Evolutionary conservation across 1,284 basidiomycete genomes (phyloP), one percentile per base, ranked within the genome.

Genomic region (Agroathelia rolfsii): DNA sequence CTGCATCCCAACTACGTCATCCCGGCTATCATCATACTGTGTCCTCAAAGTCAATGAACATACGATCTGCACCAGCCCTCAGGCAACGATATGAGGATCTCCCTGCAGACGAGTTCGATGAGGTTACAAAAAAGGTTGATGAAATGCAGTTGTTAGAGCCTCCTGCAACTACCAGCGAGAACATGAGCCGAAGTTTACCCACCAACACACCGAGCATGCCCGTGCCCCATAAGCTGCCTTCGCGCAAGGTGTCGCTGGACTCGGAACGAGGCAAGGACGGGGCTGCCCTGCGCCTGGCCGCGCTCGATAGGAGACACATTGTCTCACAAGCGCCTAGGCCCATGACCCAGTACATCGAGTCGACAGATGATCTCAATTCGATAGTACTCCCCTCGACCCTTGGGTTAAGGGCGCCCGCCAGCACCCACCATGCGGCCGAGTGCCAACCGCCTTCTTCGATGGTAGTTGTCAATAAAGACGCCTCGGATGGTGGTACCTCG

Each of bases 341-440:
- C 3, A 47, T 85, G 18, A 84, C 80, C 3, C 76, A 82, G 53
- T 80, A 75, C 43, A 62, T 81, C 25, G 75, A 68, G 38, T 69
- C 72, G 15, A 61, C 64, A 5, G 56, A 64, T 15, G 65, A 71
- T 40, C 53, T 69, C 15, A 59, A 64, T 26, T 48, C 59, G 10
- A 72, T 85, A 32, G 46, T 62, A 9, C 53, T 85, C 2, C 82
- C 81, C 10, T 74, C 78, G 5, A 85, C 81, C 1, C 59, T 82
- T 28, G 82, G 83, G 11, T 49, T 81, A 3, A 67, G 75, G 15
- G 54, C 69, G 3, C 44, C 62, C 3, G 39, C 56, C 36, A 55
- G 64, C 28, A 43, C 55, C 18, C 64, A 57, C 47, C 43, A 44
- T 38, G 34, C 39, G 32, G 31, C 24, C 32, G 28, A 29, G 17